phyloP scores from a whole-genome alignment of 257 asterid genomes.

The Ilex asprella region DNA sequence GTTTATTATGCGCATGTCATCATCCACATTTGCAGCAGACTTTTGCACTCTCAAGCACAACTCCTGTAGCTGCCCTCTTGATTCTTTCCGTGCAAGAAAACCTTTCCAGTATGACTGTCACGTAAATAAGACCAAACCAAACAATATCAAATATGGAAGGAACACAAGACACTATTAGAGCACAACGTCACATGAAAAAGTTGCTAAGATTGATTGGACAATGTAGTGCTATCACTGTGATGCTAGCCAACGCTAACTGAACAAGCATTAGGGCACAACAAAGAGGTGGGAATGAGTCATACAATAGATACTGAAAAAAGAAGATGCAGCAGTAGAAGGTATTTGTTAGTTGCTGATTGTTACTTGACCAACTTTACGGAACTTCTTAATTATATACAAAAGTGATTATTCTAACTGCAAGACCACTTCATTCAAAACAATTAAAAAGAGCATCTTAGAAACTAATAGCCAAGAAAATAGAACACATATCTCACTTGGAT shows the following conservation, averaged over 20 bases:
- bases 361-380: no score
- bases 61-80: conserved; percentile 57
- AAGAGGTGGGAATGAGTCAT: no score
- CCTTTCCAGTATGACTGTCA: conserved; percentile 87
- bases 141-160: conserved; percentile 6
- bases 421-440: not conserved
- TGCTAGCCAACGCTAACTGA: no score
- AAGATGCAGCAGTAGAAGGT: no score
- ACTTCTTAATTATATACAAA: no score
- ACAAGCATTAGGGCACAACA: no score
- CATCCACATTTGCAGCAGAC: conserved; percentile 85
- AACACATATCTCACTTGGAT: not conserved
- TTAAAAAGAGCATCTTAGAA: not conserved
- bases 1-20: conserved; percentile 78
- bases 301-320: no score
- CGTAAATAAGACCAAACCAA: conserved; percentile 1
- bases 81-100: conserved; percentile 66
- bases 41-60: conserved; percentile 71
- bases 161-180: not conserved
- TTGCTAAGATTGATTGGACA: not conserved
- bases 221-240: no score
- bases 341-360: no score
- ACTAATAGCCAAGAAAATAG: not conserved
- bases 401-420: no score
- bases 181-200: conserved; percentile 6